Conservation (phyloP, 352 stramenopile species). For the Phytophthora pinifolia region DNA sequence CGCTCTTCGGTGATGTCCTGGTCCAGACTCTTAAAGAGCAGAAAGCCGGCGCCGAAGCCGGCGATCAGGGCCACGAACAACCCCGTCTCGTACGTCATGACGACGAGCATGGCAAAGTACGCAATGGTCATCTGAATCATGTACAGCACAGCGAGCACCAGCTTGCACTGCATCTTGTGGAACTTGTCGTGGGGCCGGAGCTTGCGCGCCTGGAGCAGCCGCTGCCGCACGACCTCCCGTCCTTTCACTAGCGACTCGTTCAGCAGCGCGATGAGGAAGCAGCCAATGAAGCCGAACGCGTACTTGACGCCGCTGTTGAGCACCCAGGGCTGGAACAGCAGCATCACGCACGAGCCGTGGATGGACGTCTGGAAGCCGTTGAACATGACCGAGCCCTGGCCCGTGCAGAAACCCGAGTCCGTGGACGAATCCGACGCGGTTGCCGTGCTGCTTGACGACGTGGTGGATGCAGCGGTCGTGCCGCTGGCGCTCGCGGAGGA, state of each 20-base stretch:
- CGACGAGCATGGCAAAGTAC: conserved; percentile 71
- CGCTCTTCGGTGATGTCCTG: conserved; percentile 55
- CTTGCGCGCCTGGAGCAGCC: conserved; percentile 35
- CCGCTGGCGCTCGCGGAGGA: conserved; percentile 11
- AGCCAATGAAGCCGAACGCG: conserved; percentile 53
- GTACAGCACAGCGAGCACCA: conserved; percentile 63
- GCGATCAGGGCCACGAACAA: conserved; percentile 62
- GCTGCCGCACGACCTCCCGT: conserved; percentile 40
- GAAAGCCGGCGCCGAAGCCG: conserved; percentile 57
- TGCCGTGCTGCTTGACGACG: not conserved
- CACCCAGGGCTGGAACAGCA: conserved; percentile 70
- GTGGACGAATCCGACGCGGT: too few relatives aligned
- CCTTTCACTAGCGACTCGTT: conserved; percentile 54
- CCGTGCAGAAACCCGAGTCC: conserved; percentile 35
- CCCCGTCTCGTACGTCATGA: conserved; percentile 72
- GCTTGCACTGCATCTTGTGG: conserved; percentile 51
- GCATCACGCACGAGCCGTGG: conserved; percentile 52
- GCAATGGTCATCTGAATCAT: conserved; percentile 68
- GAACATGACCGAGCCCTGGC: conserved; percentile 65
- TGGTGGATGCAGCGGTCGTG: conserved; percentile 5
- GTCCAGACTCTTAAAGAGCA: conserved; percentile 68
- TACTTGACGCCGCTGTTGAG: conserved; percentile 65
- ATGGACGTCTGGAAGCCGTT: conserved; percentile 68
- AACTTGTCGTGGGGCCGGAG: conserved; percentile 29
- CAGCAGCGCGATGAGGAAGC: conserved; percentile 43